These are phyloP conservation scores for Phytopythium helicoides DNA, from an alignment of 352 stramenopile species.

Conservation along the genomic window DNA sequence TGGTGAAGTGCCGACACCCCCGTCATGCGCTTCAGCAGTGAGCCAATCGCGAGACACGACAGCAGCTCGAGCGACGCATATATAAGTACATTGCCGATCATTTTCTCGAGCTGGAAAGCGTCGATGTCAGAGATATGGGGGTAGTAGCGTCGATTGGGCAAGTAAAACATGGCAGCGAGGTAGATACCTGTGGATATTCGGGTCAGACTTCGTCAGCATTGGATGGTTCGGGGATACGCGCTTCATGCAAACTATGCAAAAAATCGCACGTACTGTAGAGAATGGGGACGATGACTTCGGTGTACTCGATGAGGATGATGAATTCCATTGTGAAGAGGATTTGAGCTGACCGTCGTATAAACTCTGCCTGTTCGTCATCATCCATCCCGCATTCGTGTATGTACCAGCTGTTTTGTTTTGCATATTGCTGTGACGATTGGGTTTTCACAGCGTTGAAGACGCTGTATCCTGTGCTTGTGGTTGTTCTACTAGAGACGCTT, in stretches of 20 bases:
- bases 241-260: no score
- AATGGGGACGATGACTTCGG: conserved; percentile 26
- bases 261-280: conserved; percentile 21
- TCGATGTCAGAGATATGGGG: conserved; percentile 23
- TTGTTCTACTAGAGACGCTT: no score
- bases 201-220: not conserved
- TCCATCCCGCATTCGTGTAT: not conserved
- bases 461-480: no score
- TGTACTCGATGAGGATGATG: no score
- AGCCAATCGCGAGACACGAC: conserved; percentile 13
- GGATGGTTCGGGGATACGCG: no score
- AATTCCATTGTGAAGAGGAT: conserved; percentile 31
- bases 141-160: conserved; percentile 31
- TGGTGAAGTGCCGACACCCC: conserved; percentile 24
- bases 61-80: conserved; percentile 29
- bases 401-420: no score
- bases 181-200: conserved; percentile 24
- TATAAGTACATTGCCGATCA: conserved; percentile 27
- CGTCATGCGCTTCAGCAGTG: conserved; percentile 19
- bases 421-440: no score
- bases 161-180: conserved; percentile 23
- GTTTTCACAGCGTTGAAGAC: no score
- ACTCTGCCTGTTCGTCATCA: conserved; percentile 6
- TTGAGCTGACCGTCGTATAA: conserved; percentile 18
- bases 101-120: conserved; percentile 2